These are phyloP conservation scores for Tephrocybe sp. DNA, from an alignment of 768 basidiomycete genomes.

Conservation along the genomic window DNA sequence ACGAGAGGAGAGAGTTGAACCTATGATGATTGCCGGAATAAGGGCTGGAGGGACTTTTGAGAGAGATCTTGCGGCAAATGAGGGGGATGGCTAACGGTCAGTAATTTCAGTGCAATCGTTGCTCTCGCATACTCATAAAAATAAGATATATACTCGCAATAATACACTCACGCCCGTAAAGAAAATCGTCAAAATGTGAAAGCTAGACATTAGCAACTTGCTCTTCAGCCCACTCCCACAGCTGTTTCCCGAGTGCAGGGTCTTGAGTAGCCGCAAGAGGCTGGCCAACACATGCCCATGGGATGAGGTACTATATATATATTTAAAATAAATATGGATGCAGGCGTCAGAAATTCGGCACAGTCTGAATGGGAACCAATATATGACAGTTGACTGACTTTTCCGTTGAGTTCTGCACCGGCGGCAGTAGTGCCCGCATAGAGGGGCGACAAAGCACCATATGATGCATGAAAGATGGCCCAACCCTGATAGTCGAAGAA, in stretches of 20 bases:
- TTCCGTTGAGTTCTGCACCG: conserved; percentile 41
- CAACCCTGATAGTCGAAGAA: not conserved
- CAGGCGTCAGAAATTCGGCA: not conserved
- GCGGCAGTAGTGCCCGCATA: conserved; percentile 48
- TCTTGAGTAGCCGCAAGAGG: conserved; percentile 23
- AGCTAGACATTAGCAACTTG: conserved; percentile 30
- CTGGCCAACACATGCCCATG: conserved; percentile 39
- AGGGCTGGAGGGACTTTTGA: too few species aligned
- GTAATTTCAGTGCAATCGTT: too few species aligned
- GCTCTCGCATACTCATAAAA: too few species aligned
- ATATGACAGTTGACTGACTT: conserved; percentile 34
- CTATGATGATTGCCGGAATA: too few species aligned
- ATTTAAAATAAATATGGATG: not conserved
- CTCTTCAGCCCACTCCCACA: conserved; percentile 46
- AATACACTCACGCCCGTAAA: too few species aligned
- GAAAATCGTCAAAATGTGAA: not conserved
- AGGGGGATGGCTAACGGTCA: too few species aligned
- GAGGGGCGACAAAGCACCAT: conserved; percentile 49
- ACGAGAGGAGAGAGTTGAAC: too few species aligned
- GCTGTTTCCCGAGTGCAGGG: conserved; percentile 29
- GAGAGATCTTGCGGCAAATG: too few species aligned
- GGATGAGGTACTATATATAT: conserved; percentile 35
- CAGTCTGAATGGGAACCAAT: not conserved
- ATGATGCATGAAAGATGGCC: conserved; percentile 26
- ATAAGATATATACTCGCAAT: too few species aligned